Evolutionary conservation across 495 filamentous ascomycete species (phyloP).

Genomic region (Bacidia gigantensis): DNA sequence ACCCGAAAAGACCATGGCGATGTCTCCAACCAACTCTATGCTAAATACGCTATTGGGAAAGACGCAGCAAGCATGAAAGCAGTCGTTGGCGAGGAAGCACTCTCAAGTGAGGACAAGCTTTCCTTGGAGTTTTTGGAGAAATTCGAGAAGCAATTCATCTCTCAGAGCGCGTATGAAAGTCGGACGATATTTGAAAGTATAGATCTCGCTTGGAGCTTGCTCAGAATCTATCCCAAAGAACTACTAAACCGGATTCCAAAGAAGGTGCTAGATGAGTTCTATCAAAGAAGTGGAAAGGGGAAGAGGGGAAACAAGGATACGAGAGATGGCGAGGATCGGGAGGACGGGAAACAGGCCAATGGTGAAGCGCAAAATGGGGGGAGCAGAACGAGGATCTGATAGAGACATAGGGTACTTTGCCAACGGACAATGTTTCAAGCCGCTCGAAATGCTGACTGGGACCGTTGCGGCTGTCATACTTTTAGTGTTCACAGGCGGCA

Average conservation of each 20-base stretch:
- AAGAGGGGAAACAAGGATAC: conserved; percentile 53
- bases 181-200: conserved; percentile 82
- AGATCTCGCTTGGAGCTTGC: conserved; percentile 88
- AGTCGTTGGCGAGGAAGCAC: conserved; percentile 93
- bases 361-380: conserved; percentile 15
- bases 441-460: too few relatives aligned
- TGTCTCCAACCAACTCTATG: conserved; percentile 98
- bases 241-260: conserved; percentile 93
- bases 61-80: conserved; percentile 98
- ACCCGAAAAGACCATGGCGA: conserved; percentile 94
- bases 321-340: conserved; percentile 49
- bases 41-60: conserved; percentile 98
- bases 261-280: conserved; percentile 87
- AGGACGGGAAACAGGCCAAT: conserved; percentile 30
- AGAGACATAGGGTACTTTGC: conserved; percentile 11
- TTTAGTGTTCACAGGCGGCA: too few relatives aligned
- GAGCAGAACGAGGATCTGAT: conserved; percentile 16
- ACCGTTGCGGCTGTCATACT: too few relatives aligned
- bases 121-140: conserved; percentile 97
- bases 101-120: conserved; percentile 91
- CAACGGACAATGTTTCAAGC: too few relatives aligned
- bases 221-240: conserved; percentile 94
- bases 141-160: conserved; percentile 89
- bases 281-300: conserved; percentile 57
- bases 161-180: conserved; percentile 80